Conservation (phyloP, 495 filamentous ascomycete genomes). For the Neurospora sp. region DNA sequence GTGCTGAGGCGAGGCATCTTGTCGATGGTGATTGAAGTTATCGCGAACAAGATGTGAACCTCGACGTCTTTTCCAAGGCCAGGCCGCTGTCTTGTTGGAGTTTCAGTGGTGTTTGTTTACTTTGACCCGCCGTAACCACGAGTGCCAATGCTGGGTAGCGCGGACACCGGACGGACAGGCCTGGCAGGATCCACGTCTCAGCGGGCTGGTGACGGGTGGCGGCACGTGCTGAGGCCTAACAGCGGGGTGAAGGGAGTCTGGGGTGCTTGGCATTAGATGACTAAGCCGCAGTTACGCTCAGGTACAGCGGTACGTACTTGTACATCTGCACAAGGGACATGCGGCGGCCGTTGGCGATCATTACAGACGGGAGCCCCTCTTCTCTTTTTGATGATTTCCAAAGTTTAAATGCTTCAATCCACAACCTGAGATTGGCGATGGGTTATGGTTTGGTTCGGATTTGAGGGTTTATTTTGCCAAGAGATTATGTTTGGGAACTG, state of each 20-base stretch:
- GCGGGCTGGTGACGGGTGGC: neutral
- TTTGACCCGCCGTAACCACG: constrained; percentile 3
- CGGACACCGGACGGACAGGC: neutral
- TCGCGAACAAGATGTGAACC: neutral
- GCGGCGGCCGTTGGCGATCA: neutral
- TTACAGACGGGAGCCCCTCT: neutral
- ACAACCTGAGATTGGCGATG: neutral
- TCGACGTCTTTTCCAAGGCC: neutral
- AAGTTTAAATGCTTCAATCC: neutral
- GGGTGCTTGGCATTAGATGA: neutral
- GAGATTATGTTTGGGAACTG: neutral
- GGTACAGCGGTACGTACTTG: neutral
- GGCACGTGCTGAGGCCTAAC: neutral
- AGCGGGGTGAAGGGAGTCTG: neutral
- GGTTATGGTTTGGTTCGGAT: neutral
- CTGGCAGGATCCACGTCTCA: neutral
- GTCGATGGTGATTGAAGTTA: constrained; percentile 6
- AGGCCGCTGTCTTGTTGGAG: neutral
- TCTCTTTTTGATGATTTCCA: neutral
- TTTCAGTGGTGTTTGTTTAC: constrained; percentile 18
- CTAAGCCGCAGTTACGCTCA: neutral
- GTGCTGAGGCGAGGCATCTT: constrained; percentile 70
- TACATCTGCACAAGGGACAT: neutral
- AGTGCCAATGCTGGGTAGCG: neutral
- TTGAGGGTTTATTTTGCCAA: neutral